phyloP scores from a whole-genome alignment of 306 rosid genomes.

The Quercus robur region DNA sequence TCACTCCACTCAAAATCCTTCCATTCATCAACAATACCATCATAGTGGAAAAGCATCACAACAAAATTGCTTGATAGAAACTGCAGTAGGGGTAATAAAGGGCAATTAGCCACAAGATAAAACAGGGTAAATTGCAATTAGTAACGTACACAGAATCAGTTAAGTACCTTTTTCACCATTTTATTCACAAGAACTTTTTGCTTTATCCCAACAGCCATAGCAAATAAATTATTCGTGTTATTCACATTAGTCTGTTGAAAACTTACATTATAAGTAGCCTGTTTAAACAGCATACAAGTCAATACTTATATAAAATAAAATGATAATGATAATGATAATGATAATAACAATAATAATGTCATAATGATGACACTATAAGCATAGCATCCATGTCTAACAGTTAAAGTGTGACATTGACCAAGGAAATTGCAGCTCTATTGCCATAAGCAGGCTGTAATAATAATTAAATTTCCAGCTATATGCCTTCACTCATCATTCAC shows the following conservation, averaged over 20 bases:
- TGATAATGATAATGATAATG: background rate
- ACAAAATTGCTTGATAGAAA: constrained; percentile 60
- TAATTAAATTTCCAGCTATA: background rate
- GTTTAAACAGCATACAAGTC: constrained; percentile 13
- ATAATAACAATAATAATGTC: background rate
- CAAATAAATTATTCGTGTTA: constrained; percentile 46
- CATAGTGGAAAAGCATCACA: constrained; percentile 92
- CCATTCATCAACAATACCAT: constrained; percentile 69
- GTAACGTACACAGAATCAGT: background rate
- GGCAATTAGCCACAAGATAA: background rate
- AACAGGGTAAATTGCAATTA: background rate
- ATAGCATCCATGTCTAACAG: background rate
- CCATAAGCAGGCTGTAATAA: background rate
- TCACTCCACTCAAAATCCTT: constrained; percentile 58
- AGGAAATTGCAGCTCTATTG: background rate
- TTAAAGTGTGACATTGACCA: background rate
- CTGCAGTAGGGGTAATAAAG: constrained; percentile 35
- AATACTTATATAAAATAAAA: constrained; percentile 5
- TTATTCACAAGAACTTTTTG: constrained; percentile 66
- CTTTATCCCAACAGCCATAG: constrained; percentile 71
- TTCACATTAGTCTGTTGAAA: constrained; percentile 35
- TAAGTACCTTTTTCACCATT: constrained; percentile 79
- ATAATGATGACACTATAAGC: background rate
- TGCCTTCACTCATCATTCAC: background rate
- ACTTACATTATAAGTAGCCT: background rate